A percentile compares a stretch with the other conserved stretches of the same genome.
phyloP scores from a whole-genome alignment of 495 filamentous ascomycete species.

The Talaromyces trachyspermus region DNA sequence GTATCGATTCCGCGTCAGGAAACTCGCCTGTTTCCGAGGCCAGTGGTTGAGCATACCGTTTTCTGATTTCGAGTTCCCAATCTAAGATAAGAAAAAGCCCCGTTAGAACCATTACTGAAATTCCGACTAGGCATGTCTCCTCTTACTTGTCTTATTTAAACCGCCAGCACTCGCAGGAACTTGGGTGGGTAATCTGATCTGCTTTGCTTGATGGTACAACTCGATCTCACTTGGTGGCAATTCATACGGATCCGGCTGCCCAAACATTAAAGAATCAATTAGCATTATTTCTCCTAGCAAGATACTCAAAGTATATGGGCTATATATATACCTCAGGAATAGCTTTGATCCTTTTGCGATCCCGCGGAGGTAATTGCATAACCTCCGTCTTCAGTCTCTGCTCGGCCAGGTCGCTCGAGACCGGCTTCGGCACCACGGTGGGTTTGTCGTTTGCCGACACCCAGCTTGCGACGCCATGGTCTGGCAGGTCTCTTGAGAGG shows the following conservation, averaged over 20 bases:
- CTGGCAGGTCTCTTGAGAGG: conserved; percentile 78
- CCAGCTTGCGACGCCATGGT: conserved; percentile 88
- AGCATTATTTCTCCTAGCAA: conserved; percentile 8
- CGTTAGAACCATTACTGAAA: no score
- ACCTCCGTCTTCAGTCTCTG: conserved; percentile 85
- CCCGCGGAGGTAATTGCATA: conserved; percentile 82
- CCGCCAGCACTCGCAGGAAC: conserved; percentile 77
- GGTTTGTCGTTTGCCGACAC: conserved; percentile 95
- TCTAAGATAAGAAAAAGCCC: conserved; percentile 43
- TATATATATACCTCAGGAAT: conserved; percentile 48
- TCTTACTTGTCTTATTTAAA: conserved; percentile 80
- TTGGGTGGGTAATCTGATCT: conserved; percentile 59
- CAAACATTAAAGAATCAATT: conserved; percentile 3
- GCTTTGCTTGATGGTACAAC: conserved; percentile 62
- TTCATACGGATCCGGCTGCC: conserved; percentile 60
- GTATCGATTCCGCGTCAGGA: conserved; percentile 70
- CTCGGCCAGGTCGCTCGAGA: conserved; percentile 83
- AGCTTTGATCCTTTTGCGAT: conserved; percentile 80
- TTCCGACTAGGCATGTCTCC: neutral
- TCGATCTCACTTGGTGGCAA: conserved; percentile 54
- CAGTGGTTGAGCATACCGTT: conserved; percentile 81
- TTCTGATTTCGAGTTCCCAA: conserved; percentile 86
- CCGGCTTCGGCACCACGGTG: conserved; percentile 66
- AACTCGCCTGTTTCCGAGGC: conserved; percentile 90
- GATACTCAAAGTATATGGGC: conserved; percentile 3